These are phyloP conservation scores for Immersiporthe knoxdaviesiana DNA, from an alignment of 2,329 filamentous ascomycete species.

Conservation along the genomic window DNA sequence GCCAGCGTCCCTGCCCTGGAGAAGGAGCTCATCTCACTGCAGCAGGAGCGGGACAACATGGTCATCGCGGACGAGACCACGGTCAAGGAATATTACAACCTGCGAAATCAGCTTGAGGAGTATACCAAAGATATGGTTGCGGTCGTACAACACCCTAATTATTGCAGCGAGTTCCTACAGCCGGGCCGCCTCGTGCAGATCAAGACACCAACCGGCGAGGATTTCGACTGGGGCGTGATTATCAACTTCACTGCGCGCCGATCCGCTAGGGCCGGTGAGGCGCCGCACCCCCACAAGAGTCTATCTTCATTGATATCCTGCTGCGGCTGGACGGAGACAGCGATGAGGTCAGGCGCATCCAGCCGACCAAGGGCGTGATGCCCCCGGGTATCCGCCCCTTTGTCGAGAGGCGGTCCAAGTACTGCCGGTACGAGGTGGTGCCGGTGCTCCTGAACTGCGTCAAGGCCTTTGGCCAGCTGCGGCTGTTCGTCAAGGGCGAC, in stretches of 20 bases:
- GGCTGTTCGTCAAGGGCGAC: constrained; percentile 81
- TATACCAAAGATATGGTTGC: constrained; percentile 88
- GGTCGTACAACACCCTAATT: constrained; percentile 89
- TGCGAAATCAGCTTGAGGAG: constrained; percentile 79
- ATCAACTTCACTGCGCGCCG: constrained; percentile 72
- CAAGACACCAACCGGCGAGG: constrained; percentile 71
- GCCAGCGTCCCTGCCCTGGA: constrained; percentile 84
- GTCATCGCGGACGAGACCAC: constrained; percentile 83
- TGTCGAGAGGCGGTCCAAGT: constrained; percentile 56
- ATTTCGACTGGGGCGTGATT: constrained; percentile 95
- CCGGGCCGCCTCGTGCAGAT: constrained; percentile 86
- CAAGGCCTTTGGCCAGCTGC: constrained; percentile 80
- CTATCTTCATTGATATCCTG: constrained; percentile 81
- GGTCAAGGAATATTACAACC: constrained; percentile 91
- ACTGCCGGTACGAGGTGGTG: constrained; percentile 77
- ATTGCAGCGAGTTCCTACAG: constrained; percentile 83
- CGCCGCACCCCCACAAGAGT: constrained; percentile 76
- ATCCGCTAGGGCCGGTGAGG: constrained; percentile 66
- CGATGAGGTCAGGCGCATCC: constrained; percentile 47
- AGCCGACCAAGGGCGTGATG: constrained; percentile 68
- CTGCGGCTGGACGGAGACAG: constrained; percentile 61
- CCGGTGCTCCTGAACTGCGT: constrained; percentile 86
- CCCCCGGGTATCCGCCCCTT: constrained; percentile 61
- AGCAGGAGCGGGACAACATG: constrained; percentile 73
- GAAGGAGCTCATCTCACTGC: constrained; percentile 77